Evolutionary conservation across 768 basidiomycete species (phyloP).

Genomic region (Cystobasidium ongulense): DNA sequence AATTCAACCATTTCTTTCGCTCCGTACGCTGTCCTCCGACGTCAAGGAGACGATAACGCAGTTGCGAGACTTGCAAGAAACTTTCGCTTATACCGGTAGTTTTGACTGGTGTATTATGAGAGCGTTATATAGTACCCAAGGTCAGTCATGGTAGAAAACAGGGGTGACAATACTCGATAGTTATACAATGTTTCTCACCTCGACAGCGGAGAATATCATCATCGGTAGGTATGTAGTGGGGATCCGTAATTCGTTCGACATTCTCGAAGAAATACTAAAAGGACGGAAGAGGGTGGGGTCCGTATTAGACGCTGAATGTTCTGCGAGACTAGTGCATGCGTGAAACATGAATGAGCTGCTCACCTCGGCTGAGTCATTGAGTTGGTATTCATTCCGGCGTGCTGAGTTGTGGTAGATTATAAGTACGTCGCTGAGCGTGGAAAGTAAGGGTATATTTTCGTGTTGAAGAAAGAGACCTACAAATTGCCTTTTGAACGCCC

Average conservation of each 20-base stretch:
- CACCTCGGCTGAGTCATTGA: constrained; percentile 72
- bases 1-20: constrained; percentile 68
- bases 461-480: not conserved
- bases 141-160: not conserved
- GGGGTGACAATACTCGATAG: no score
- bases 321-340: not conserved
- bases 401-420: constrained; percentile 38
- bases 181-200: no score
- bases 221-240: constrained; percentile 20
- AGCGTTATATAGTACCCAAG: not conserved
- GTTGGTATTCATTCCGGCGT: constrained; percentile 87
- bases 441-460: not conserved
- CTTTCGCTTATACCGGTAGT: constrained; percentile 98
- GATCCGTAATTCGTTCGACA: constrained; percentile 11
- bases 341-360: not conserved
- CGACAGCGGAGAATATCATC: constrained; percentile 77
- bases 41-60: constrained; percentile 72
- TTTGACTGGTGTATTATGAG: constrained; percentile 54
- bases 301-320: not conserved
- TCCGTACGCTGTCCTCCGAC: constrained; percentile 83
- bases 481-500: constrained; percentile 71
- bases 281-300: not conserved
- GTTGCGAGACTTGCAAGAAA: constrained; percentile 54
- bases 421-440: not conserved
- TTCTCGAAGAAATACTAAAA: constrained; percentile 29